These are phyloP conservation scores for Marasmius tenuissimus DNA, from an alignment of 1,284 basidiomycete species.

Conservation along the genomic window DNA sequence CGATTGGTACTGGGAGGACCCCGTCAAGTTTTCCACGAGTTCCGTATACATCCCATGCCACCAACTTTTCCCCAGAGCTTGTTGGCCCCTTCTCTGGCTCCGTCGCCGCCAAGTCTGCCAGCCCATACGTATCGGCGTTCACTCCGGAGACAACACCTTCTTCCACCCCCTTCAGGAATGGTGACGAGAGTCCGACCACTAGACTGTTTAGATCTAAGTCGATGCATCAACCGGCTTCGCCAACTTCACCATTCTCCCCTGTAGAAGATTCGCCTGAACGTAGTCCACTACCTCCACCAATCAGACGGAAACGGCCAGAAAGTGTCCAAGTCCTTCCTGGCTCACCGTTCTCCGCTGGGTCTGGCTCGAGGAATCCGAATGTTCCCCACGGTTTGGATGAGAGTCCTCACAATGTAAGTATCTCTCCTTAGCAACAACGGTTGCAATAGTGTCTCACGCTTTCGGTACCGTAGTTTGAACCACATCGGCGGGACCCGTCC, in stretches of 20 bases:
- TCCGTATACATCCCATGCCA: background rate
- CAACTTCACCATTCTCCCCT: conserved; percentile 29
- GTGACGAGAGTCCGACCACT: conserved; percentile 24
- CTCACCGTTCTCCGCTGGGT: background rate
- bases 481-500: background rate
- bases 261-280: background rate
- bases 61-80: background rate
- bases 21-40: conserved; percentile 3
- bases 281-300: conserved; percentile 37
- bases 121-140: conserved; percentile 10
- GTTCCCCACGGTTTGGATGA: background rate
- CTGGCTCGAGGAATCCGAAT: background rate
- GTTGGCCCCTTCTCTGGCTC: background rate
- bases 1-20: background rate
- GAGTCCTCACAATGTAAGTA: background rate
- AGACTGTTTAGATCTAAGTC: conserved; percentile 56
- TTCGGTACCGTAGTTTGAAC: background rate
- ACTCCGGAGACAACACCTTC: conserved; percentile 1
- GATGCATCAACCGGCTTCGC: conserved; percentile 46
- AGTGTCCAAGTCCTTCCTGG: conserved; percentile 49
- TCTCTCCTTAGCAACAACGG: too few species aligned
- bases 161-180: background rate
- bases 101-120: conserved; percentile 4
- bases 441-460: background rate
- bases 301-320: conserved; percentile 56